Conservation (phyloP, 208 protist species). For the Crithidia brevicula region DNA sequence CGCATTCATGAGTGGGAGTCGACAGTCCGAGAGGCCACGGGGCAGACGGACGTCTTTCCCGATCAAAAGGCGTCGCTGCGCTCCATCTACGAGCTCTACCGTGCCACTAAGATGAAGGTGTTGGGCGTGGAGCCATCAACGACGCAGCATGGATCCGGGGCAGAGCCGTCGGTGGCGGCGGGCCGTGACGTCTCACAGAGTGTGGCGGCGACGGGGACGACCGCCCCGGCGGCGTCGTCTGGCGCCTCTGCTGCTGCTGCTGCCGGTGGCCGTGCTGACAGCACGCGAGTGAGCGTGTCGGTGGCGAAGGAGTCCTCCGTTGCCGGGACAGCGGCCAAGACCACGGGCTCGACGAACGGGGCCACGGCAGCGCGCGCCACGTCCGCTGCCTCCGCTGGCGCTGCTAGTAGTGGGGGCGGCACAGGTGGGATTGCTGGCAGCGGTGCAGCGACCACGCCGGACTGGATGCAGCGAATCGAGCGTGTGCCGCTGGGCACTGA, state of each 20-base stretch:
- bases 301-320: constrained; percentile 12
- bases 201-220: constrained; percentile 11
- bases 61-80: constrained; percentile 78
- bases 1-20: constrained; percentile 91
- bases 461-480: constrained; percentile 34
- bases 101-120: constrained; percentile 67
- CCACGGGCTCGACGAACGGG: neutral
- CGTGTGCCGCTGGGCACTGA: constrained; percentile 50
- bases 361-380: constrained; percentile 8
- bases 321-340: neutral
- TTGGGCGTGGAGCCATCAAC: constrained; percentile 37
- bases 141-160: constrained; percentile 3
- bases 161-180: constrained; percentile 14
- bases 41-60: constrained; percentile 59
- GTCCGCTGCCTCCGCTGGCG: neutral
- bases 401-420: neutral
- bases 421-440: no score
- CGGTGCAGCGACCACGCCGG: neutral
- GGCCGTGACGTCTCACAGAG: constrained; percentile 25
- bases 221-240: neutral
- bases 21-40: constrained; percentile 63
- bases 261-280: constrained; percentile 5
- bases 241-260: neutral
- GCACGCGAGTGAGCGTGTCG: constrained; percentile 12
- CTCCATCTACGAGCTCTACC: constrained; percentile 89